A percentile compares a stretch with the other conserved stretches of the same genome.
phyloP scores from a whole-genome alignment of 257 asterid species.

The Penstemon eatonii region DNA sequence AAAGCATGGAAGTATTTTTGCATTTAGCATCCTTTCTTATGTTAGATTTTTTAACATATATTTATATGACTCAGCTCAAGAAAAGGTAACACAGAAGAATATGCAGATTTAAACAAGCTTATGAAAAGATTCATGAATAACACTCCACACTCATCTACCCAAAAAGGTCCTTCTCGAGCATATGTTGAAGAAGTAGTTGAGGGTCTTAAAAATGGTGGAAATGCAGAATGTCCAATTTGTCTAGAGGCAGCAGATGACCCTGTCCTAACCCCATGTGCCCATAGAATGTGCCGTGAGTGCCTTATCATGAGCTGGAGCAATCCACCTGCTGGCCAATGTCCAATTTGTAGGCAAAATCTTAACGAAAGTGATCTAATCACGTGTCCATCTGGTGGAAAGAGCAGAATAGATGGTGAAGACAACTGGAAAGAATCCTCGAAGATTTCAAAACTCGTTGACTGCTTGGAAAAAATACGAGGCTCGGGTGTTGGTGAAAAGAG shows the following conservation, averaged over 20 bases:
- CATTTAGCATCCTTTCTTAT: neutral
- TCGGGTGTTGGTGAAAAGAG: constrained; percentile 67
- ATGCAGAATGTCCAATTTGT: constrained; percentile 80
- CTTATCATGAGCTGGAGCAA: constrained; percentile 72
- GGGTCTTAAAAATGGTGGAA: constrained; percentile 57
- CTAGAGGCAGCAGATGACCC: constrained; percentile 88
- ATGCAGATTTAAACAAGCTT: constrained; percentile 75
- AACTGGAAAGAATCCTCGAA: constrained; percentile 83
- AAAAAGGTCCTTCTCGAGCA: constrained; percentile 55
- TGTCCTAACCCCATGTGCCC: constrained; percentile 81
- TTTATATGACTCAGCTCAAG: constrained; percentile 36
- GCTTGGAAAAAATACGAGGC: constrained; percentile 41
- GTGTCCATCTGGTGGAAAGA: constrained; percentile 57
- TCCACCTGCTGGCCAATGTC: constrained; percentile 59
- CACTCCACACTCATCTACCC: constrained; percentile 38
- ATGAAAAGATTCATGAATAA: constrained; percentile 58
- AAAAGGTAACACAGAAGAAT: constrained; percentile 57
- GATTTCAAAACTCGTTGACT: constrained; percentile 57
- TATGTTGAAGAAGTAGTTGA: constrained; percentile 82
- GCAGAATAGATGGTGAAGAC: constrained; percentile 63
- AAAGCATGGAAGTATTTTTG: too few species aligned
- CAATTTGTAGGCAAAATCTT: constrained; percentile 69
- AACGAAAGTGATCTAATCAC: constrained; percentile 60
- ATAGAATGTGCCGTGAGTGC: constrained; percentile 85
- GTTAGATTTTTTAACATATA: neutral